These are phyloP conservation scores for Alternaria brassicae DNA, from an alignment of 2,329 filamentous ascomycete species.

Conservation along the genomic window DNA sequence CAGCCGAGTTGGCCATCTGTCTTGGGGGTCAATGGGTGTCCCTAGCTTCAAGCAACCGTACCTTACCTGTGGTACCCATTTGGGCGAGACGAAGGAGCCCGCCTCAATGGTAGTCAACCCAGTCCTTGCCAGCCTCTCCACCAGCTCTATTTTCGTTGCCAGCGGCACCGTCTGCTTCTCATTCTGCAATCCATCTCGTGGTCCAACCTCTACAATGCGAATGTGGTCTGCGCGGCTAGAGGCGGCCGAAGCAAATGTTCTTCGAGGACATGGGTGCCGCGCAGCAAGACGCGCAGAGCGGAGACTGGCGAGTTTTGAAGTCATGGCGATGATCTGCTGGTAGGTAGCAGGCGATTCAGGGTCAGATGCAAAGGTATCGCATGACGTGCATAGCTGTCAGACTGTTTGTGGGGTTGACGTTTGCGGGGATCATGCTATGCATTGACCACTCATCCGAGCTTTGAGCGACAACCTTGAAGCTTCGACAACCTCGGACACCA, in stretches of 20 bases:
- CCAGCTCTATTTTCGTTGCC: constrained; percentile 77
- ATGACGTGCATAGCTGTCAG: constrained; percentile 20
- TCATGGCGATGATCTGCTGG: constrained; percentile 28
- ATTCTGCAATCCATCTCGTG: constrained; percentile 86
- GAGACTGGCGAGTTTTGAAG: constrained; percentile 40
- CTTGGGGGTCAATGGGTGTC: constrained; percentile 50
- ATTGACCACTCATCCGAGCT: constrained; percentile 9
- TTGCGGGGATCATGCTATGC: constrained; percentile 25
- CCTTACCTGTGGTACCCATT: constrained; percentile 81
- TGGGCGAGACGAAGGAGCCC: constrained; percentile 82
- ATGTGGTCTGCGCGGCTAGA: constrained; percentile 53
- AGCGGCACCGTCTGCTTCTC: constrained; percentile 75
- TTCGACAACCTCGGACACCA: not conserved
- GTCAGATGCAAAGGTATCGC: not conserved
- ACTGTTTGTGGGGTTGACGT: constrained; percentile 20
- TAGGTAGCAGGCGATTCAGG: not conserved
- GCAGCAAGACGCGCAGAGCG: constrained; percentile 47
- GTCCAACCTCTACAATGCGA: constrained; percentile 80
- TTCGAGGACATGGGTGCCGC: constrained; percentile 38
- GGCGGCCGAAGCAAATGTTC: constrained; percentile 45
- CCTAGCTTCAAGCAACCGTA: not conserved
- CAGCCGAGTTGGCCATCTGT: constrained; percentile 79
- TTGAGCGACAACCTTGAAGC: constrained; percentile 1
- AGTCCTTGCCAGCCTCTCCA: constrained; percentile 71
- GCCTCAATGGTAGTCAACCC: constrained; percentile 79